Percentiles rank a stretch among this genome's conserved stretches.
These are phyloP conservation scores for Nadsonia commutata DNA, from an alignment of 1,139 yeast genomes.

Conservation along the genomic window DNA sequence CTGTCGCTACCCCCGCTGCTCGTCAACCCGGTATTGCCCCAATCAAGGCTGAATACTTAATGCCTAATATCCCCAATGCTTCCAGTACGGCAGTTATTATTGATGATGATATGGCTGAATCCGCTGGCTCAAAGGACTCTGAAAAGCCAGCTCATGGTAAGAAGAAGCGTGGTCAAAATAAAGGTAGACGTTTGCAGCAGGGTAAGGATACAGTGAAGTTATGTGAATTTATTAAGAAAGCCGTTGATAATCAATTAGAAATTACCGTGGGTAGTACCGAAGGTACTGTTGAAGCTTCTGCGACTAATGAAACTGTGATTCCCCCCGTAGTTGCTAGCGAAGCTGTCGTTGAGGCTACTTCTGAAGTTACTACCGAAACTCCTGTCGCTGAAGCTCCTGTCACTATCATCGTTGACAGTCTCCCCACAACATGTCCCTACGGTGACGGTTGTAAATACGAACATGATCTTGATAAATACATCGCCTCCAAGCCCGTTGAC, in stretches of 20 bases:
- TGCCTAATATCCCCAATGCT: constrained; percentile 3
- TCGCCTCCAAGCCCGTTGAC: constrained; percentile 55
- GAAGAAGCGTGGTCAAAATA: constrained; percentile 72
- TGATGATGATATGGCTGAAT: constrained; percentile 37
- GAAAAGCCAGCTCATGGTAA: constrained; percentile 17
- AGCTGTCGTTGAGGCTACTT: constrained; percentile 9
- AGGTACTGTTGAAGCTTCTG: constrained; percentile 5
- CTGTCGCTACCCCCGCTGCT: neutral
- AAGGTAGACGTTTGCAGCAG: constrained; percentile 67
- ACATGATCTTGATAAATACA: constrained; percentile 57
- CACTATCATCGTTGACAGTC: too few species aligned
- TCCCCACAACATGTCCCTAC: constrained; percentile 36
- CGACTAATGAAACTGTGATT: constrained; percentile 6
- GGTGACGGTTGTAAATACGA: constrained; percentile 67
- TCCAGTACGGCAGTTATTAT: constrained; percentile 1
- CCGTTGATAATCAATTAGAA: constrained; percentile 13
- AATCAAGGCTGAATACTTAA: constrained; percentile 12
- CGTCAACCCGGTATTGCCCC: constrained; percentile 13
- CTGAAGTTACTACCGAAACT: constrained; percentile 9
- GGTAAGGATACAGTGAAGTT: constrained; percentile 47
- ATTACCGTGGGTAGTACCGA: constrained; percentile 1
- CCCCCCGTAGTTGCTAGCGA: constrained; percentile 7
- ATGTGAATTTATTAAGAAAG: constrained; percentile 42
- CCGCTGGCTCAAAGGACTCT: constrained; percentile 13
- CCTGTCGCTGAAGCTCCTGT: constrained; percentile 7